Base-by-base conservation (phyloP, 1,139 yeast genomes). In the Wickerhamiella infanticola region DNA sequence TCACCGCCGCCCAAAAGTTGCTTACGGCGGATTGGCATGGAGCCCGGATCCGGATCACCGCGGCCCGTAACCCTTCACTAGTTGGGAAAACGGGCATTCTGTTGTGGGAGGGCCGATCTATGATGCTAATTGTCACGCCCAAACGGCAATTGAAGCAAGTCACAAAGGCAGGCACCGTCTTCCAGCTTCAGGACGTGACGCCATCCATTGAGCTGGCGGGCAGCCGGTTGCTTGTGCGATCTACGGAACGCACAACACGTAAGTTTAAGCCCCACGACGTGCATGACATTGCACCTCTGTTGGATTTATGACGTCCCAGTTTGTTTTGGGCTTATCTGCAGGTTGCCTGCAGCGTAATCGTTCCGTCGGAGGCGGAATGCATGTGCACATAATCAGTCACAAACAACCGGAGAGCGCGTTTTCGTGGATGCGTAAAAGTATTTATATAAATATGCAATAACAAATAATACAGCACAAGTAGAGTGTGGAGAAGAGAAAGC, bases 11-110 rank as follows among this genome's bases (percentile, higher is more conserved):
- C 4, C 57, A 55, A 5, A 79, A 80, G 55, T 63, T 88, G 35
- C 73, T 90, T 0, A 72, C 80, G 51, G 90, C 95, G 1, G 98
- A 90, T 57, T 83, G 73, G 61, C 82, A 81, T 54, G 97, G 98
- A 3, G 77, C 94, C 23, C 60, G 66, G 39, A 50, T 88, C 24
- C 68, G 70, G 13, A 90, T 88, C 0, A 57, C 69, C 1, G 72
- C 75, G 41, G 71, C 86, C 9, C 63, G 67, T 23, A 82, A 82
- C 55, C 66, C 70, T 2, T 72, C 75, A 43, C 58, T 75, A 46
- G 71, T 79, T 4, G 95, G 95, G 0, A 55, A 73, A 18, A 55
- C 69, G 39, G 98, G 98, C 0, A 81, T 88, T 5, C 85, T 88
- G 1, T 66, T 85, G 1, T 83, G 94, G 81, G 98, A 90, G 58